Base-by-base conservation (phyloP, 768 basidiomycete species). In the Russula sp. region DNA sequence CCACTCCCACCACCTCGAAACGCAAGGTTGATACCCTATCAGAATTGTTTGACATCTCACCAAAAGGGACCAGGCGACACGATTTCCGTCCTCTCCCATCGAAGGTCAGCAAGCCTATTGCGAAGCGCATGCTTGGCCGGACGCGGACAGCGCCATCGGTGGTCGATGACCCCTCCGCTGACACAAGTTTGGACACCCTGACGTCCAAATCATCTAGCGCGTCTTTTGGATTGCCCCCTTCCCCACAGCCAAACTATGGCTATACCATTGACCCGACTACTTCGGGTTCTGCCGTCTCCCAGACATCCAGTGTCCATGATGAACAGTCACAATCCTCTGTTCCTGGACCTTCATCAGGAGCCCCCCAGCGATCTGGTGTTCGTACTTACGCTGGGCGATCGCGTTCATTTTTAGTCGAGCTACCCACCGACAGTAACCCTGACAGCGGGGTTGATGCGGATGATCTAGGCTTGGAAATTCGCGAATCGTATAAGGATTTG, bases 401-500 rank as follows among this genome's bases (percentile, higher is more conserved):
- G 27, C 88, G 90, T n/a, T 91, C 90, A 4, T 92, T 89, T 73
- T 82, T 92, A 16, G 80, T 89, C 10, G 75, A 83, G 18, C 72
- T 91, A 10, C 83, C 86, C 4, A 20, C 67, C 9, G 57, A 61
- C 4, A 52, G 56, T 50, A 47, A 59, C 54, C 47, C 56, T 20
- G 66, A 57, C 31, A 53, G 54, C 16, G 68, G 72, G 16, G 71
- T 75, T 27, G 77, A 78, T 35, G 73, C 75, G 18, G 70, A 70
- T 22, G 53, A 67, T 27, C 75, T 79, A 8, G 83, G 82, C 31
- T 81, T 80, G 18, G 75, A 77, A 13, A 73, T 75, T 11, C 82
- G 83, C n/a, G 90, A 92, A 69, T 89, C 89, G 0, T 93, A 93
- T 67, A 75, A 83, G 13, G 84, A 87, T 55, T 73, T 93, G 52